Evolutionary conservation across 192 early-diverging fungal genomes (phyloP).

Genomic region (Linnemannia schmuckeri): DNA sequence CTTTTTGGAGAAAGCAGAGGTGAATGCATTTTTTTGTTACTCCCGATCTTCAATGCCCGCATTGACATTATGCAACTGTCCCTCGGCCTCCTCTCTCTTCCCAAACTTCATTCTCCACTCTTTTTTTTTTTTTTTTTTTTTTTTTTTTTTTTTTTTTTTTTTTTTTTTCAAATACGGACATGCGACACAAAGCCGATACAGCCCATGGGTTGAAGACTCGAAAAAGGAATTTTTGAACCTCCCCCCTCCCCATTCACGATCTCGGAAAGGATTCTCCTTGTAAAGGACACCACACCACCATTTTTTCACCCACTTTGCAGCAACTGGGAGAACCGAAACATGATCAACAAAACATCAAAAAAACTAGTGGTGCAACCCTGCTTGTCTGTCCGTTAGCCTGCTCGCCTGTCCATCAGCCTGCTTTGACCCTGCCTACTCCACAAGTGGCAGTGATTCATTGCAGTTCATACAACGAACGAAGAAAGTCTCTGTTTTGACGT

Average conservation of each 20-base stretch:
- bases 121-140: neutral
- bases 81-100: neutral
- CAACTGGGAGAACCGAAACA: neutral
- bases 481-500: neutral
- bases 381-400: neutral
- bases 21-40: neutral
- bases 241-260: neutral
- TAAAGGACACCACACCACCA: conserved; percentile 1
- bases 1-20: neutral
- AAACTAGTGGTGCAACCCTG: neutral
- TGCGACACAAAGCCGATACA: neutral
- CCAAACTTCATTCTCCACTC: neutral
- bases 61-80: neutral
- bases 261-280: neutral
- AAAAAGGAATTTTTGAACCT: conserved; percentile 1
- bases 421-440: neutral
- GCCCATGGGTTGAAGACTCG: neutral
- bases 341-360: neutral
- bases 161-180: neutral
- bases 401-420: too few relatives aligned
- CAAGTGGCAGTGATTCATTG: neutral
- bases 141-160: neutral
- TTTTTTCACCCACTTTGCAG: neutral
- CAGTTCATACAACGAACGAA: neutral
- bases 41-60: neutral